Conservation (phyloP, 225 moss, liverwort and hornwort species). For the Thuidium tamariscinum region DNA sequence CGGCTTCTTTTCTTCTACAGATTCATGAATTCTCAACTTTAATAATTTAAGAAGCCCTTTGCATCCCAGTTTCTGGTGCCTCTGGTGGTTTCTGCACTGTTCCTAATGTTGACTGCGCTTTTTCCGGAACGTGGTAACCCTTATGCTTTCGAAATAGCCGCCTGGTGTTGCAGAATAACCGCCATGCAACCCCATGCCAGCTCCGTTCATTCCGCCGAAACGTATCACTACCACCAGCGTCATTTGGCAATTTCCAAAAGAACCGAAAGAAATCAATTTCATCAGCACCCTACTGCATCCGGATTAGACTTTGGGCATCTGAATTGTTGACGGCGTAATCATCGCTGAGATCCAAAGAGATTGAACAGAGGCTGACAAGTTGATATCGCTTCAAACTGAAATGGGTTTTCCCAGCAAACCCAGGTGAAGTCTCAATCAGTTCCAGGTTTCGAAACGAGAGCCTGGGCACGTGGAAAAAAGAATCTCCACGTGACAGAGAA, state of each 20-base stretch:
- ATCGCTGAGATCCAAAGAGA: conserved; percentile 4
- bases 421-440: not conserved
- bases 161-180: conserved; percentile 7
- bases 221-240: not conserved
- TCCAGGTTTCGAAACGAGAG: conserved; percentile 10
- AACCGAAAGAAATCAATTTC: not conserved
- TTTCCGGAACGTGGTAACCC: not conserved
- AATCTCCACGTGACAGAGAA: not conserved
- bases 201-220: not conserved
- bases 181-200: conserved; percentile 8
- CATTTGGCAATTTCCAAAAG: not conserved
- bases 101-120: not conserved
- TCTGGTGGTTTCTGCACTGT: not conserved
- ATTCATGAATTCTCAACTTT: not conserved
- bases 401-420: not conserved
- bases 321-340: not conserved
- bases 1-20: not conserved
- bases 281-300: not conserved
- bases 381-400: not conserved
- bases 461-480: not conserved
- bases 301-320: not conserved
- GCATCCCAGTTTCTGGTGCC: not conserved
- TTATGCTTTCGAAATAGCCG: not conserved
- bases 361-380: not conserved
- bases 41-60: not conserved